Evolutionary conservation across 768 basidiomycete genomes (phyloP).

Genomic region (Tylopilus plumbeoviolaceoides): DNA sequence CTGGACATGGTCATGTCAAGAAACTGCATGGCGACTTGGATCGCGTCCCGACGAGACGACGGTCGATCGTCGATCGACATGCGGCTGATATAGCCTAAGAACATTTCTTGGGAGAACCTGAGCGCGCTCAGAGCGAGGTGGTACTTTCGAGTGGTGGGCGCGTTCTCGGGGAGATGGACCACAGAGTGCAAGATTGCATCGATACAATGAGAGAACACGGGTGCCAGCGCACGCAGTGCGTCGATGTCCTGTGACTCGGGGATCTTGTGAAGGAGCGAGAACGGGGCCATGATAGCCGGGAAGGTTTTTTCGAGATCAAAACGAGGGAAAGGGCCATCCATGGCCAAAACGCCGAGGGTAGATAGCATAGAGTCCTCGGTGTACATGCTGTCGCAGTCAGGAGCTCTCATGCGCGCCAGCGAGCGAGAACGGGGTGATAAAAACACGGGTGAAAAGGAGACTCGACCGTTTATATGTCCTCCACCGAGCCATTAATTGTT

Average conservation of each 20-base stretch:
- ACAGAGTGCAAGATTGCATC: slow-evolving; percentile 28
- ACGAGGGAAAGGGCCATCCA: slow-evolving; percentile 5
- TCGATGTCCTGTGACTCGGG: slow-evolving; percentile 23
- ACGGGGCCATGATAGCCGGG: slow-evolving; percentile 33
- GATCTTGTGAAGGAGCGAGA: slow-evolving; percentile 25
- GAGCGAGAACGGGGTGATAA: slow-evolving; percentile 7
- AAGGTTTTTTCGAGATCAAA: slow-evolving; percentile 34
- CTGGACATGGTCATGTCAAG: slow-evolving; percentile 31
- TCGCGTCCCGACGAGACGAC: slow-evolving; percentile 8
- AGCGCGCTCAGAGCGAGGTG: slow-evolving; percentile 19
- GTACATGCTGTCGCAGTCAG: slow-evolving; percentile 10
- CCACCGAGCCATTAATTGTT: slow-evolving; percentile 12
- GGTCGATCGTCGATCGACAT: slow-evolving; percentile 3
- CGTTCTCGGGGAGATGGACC: slow-evolving; percentile 17
- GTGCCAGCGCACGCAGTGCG: slow-evolving; percentile 27
- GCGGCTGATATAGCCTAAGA: slow-evolving; percentile 19
- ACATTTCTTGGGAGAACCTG: slow-evolving; percentile 19
- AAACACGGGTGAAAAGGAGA: slow-evolving; percentile 7
- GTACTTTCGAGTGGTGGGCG: slow-evolving; percentile 21
- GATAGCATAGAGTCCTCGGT: slow-evolving; percentile 27
- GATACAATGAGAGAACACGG: slow-evolving; percentile 22
- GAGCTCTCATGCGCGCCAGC: slow-evolving; percentile 6
- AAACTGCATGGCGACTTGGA: slow-evolving; percentile 19
- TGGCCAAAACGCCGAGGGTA: slow-evolving; percentile 12
- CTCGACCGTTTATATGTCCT: slow-evolving; percentile 5